Base-by-base conservation (phyloP, 441 rosid genomes). In the Mallotus japonicus region DNA sequence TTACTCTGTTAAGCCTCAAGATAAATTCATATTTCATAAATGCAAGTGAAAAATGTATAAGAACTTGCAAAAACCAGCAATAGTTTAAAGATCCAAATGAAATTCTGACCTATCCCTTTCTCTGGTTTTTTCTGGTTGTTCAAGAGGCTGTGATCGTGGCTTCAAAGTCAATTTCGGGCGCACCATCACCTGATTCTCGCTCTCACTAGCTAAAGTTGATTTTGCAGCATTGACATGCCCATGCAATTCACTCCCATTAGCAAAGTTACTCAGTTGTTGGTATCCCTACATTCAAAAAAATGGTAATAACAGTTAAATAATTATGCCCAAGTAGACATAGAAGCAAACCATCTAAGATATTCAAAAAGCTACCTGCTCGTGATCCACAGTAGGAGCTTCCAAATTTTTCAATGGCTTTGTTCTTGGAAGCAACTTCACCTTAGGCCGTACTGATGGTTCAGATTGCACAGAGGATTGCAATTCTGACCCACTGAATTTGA, bases 371-470 rank as follows among this genome's bases (percentile, higher is more conserved):
- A 73, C 71, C 71, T 63, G 86, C 65, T 82, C 85, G 40, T 80
- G 79, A 70, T 85, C 87, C 61, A 71, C 74, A 72, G 62, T 40
- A 74, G 82, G 72, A n/a, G 77, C 74, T 65, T 89, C 94, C 66
- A 77, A 16, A 78, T 44, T 84, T 67, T 86, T 90, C 79, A 83
- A 58, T 68, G 89, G 93, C 84, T 81, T 90, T 60, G 86, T 78
- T 73, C 90, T 85, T 24, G 92, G 90, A 70, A 86, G 81, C 42
- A 92, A 83, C 81, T 83, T 90, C 76, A 92, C 81, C 84, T 87
- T 92, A 63, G 93, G 93, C 54, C 94, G 81, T 75, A 86, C 92
- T 64, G 56, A 73, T 56, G 70, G 76, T 83, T 84, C 92, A 62
- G 83, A 75, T 57, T 76, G 79, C 62, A 75, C 77, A 5, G 72